Evolutionary conservation across 257 asterid species (phyloP).

Genomic region (Solanum dulcamara): DNA sequence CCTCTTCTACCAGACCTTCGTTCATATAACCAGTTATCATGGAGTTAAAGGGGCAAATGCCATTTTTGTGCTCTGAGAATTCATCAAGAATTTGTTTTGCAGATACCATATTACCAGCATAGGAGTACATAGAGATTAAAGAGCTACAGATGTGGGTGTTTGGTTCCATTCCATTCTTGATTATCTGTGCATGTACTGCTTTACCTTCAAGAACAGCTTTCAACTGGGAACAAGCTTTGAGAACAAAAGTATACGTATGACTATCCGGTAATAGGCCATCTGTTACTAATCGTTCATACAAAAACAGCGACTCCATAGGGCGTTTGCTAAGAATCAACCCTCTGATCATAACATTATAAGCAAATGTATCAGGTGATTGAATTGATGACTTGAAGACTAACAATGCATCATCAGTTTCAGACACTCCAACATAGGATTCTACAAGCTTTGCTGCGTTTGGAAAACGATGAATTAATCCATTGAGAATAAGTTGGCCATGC

Average conservation of each 20-base stretch:
- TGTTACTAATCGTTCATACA: neutral
- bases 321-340: slow-evolving; percentile 10
- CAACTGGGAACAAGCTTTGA: slow-evolving; percentile 19
- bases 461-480: slow-evolving; percentile 10
- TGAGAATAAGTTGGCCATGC: slow-evolving; percentile 15
- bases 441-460: slow-evolving; percentile 10
- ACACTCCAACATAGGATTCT: slow-evolving; percentile 9
- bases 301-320: neutral
- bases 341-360: slow-evolving; percentile 16
- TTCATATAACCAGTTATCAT: slow-evolving; percentile 12
- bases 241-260: slow-evolving; percentile 18
- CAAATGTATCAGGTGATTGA: slow-evolving; percentile 11
- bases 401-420: slow-evolving; percentile 1
- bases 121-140: slow-evolving; percentile 11
- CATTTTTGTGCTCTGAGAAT: neutral
- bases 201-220: slow-evolving; percentile 11
- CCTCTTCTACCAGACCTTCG: slow-evolving; percentile 4
- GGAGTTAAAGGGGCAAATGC: slow-evolving; percentile 4
- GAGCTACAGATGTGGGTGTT: slow-evolving; percentile 5
- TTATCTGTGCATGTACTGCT: slow-evolving; percentile 14
- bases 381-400: slow-evolving; percentile 6
- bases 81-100: slow-evolving; percentile 9
- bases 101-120: slow-evolving; percentile 3
- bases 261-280: slow-evolving; percentile 9
- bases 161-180: slow-evolving; percentile 8